These are phyloP conservation scores for Silene vulgaris DNA, from an alignment of 179 eudicot genomes.

Conservation along the genomic window DNA sequence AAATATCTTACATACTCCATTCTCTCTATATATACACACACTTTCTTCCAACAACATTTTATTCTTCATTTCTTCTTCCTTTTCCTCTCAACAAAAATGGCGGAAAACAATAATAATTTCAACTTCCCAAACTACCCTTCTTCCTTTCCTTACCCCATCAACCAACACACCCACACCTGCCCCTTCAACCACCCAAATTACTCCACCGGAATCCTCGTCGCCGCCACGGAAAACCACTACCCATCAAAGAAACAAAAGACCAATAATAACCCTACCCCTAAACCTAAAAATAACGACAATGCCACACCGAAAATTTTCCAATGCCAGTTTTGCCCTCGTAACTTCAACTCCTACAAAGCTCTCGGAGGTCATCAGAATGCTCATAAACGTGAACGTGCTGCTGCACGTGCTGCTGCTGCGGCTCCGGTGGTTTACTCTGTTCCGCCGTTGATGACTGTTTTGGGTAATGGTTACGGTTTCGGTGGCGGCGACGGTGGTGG, in stretches of 20 bases:
- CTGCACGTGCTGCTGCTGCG: neutral
- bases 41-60: no score
- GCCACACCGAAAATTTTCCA: slow-evolving; percentile 23
- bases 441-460: neutral
- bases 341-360: slow-evolving; percentile 62
- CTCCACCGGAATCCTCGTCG: neutral
- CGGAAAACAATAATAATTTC: neutral
- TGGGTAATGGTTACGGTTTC: neutral
- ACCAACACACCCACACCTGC: neutral
- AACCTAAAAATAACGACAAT: slow-evolving; percentile 5
- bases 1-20: no score
- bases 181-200: neutral
- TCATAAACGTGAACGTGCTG: slow-evolving; percentile 65
- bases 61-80: neutral
- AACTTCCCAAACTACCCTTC: slow-evolving; percentile 7
- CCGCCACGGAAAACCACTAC: neutral
- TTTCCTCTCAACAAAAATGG: slow-evolving; percentile 6
- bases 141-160: neutral
- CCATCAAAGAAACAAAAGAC: slow-evolving; percentile 10
- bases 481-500: neutral
- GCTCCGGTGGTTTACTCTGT: neutral
- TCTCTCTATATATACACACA: no score
- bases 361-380: slow-evolving; percentile 84
- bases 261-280: no score
- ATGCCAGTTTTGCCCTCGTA: slow-evolving; percentile 58